Evolutionary conservation across 306 rosid species (phyloP), one percentile per base, ranked within the genome.

Genomic region (Fagus sylvatica): DNA sequence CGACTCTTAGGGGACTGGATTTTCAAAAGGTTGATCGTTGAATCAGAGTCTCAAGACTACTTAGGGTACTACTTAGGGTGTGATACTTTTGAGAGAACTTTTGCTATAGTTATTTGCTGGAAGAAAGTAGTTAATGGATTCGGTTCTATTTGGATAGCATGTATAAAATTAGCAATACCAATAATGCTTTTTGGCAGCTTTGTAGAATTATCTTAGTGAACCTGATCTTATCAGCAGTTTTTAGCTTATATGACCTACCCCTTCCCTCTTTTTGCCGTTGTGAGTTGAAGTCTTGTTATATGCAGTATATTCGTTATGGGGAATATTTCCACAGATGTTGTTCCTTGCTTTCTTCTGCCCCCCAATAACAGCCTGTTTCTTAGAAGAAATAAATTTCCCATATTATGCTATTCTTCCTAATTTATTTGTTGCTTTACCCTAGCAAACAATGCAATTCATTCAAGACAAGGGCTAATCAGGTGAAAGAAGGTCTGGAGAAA

Each of bases 371-470:
- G 71, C 60, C 22, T 11, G 15, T 30, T 71, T 36, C 42, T 33
- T 32, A 49, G 28, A 17, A 46, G 30, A 37, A 39, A 33, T 40
- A 17, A 41, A 6, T 12, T 41, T 43, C 51, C 8, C 16, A 7
- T 54, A 2, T 61, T 2, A 5, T 8, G 0, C 9, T 67, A 17
- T 22, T 15, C 60, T 10, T 73, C 43, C 39, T 40, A 39, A 59
- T 60, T 34, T 57, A 17, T 78, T 72, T 37, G 43, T 48, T 85
- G n/a, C 34, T 67, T 83, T 77, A 13, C 54, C 9, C 2, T 68
- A 95, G 98, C 80, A 95, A 74, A 69, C 98, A 95, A 65, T 95
- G 98, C 84, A 84, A 54, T 6, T 54, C 86, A 3, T 92, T 95
- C 86, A 80, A 84, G 87, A 83, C 36, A 10, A 88, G 91, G 74